Evolutionary conservation across 805 yeast species (phyloP), one percentile per base, ranked within the genome.

Genomic region (Ogataea angusta): DNA sequence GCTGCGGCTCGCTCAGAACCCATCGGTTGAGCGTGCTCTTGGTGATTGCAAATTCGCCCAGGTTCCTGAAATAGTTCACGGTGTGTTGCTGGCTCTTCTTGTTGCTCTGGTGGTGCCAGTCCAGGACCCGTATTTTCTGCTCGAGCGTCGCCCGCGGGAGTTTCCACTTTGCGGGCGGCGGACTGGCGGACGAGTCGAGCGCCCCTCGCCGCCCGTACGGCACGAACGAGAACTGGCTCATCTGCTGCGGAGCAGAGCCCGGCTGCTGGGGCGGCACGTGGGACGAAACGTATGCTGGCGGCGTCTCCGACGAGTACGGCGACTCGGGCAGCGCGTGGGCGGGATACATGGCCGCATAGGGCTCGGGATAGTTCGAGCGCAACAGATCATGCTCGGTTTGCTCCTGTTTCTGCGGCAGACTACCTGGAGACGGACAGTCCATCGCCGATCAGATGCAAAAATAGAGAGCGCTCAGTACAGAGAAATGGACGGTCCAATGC

Each of bases 1-100:
- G 48, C 29, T 57, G 48, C 2, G 45, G 38, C 38, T 67, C 70
- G 14, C 56, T 59, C 27, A 61, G 48, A 2, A 65, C 53, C 73
- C 73, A 69, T 43, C 73, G 54, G 47, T 64, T 64, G 40, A 67
- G 51, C 7, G 67, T 63, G 2, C 71, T 63, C 43, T 60, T 64
- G 0, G 73, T 62, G 3, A 69, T 59, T 5, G 65, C 48, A 41
- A 69, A 68, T 25, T 53, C 52, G 3, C 54, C 56, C 31, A 56
- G 21, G 3, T 42, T 39, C 17, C 52, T 47, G 49, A 69, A 69
- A 46, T 61, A 59, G 4, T 45, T 41, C 4, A 67, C 68, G 0
- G 72, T 65, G 16, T 45, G 49, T 28, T 61, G 62, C 38, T 68
- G 72, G 2, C 64, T 57, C 39, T 54, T 57, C 14, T 57, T 56